phyloP scores from a whole-genome alignment of 2,329 filamentous ascomycete genomes.

The Botrytis byssoidea region DNA sequence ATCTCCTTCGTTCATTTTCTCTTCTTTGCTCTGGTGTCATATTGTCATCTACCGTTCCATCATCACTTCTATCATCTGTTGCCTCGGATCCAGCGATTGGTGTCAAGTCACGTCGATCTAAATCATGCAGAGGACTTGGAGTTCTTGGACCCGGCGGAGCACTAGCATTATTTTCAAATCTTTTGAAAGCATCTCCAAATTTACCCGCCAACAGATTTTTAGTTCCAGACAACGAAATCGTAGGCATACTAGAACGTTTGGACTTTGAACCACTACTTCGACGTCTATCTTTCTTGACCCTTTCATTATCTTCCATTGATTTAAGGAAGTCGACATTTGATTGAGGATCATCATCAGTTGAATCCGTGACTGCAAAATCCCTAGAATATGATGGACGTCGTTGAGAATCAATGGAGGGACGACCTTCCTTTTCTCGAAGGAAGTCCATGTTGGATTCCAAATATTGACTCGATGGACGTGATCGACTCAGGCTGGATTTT shows the following conservation, averaged over 20 bases:
- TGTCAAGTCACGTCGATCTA: conserved; percentile 50
- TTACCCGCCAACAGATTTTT: conserved; percentile 83
- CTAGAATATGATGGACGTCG: conserved; percentile 34
- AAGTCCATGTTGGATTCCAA: conserved; percentile 81
- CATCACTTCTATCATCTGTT: conserved; percentile 66
- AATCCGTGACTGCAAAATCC: conserved; percentile 38
- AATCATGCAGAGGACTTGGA: conserved; percentile 43
- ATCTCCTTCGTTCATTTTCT: conserved; percentile 77
- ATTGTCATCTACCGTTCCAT: conserved; percentile 64
- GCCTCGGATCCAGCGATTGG: conserved; percentile 76
- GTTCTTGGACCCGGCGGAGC: conserved; percentile 44
- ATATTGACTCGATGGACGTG: conserved; percentile 78
- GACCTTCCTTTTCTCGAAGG: conserved; percentile 68
- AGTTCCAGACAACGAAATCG: conserved; percentile 66
- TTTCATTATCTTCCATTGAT: conserved; percentile 65
- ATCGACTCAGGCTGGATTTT: conserved; percentile 63
- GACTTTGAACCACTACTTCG: conserved; percentile 54
- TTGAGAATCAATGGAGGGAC: conserved; percentile 35
- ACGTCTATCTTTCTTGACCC: conserved; percentile 51
- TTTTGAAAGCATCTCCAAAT: conserved; percentile 91
- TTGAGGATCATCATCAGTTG: conserved; percentile 53
- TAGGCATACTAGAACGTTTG: conserved; percentile 72
- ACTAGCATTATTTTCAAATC: conserved; percentile 64
- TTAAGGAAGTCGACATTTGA: conserved; percentile 83
- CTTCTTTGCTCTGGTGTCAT: conserved; percentile 84